phyloP scores from a whole-genome alignment of 441 rosid species.

The Corymbia citriodora region DNA sequence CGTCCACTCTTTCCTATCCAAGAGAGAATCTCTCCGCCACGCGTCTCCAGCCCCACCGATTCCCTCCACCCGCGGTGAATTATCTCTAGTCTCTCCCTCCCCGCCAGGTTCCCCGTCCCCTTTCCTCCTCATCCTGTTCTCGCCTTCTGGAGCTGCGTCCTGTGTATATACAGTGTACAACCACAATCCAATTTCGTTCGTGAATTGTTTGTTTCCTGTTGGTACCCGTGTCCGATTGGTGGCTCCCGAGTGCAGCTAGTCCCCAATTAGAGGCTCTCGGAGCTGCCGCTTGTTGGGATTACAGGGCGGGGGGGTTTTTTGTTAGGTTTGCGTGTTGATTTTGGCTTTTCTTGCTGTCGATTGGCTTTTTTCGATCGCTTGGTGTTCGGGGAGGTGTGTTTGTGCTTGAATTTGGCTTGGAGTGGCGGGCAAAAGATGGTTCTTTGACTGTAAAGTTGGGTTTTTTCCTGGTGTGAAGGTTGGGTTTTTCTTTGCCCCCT shows the following conservation, averaged over 20 bases:
- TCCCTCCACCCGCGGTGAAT: not conserved
- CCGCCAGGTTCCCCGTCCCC: not conserved
- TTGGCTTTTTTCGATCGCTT: not conserved
- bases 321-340: not conserved
- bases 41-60: not conserved
- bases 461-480: conserved; percentile 21
- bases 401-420: conserved; percentile 22
- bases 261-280: not conserved
- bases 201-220: not conserved
- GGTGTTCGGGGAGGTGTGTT: not conserved
- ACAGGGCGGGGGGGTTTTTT: not conserved
- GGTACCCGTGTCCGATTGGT: not conserved
- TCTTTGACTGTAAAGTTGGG: conserved; percentile 21
- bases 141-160: not conserved
- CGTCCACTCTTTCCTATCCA: not conserved
- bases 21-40: not conserved
- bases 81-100: not conserved
- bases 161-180: not conserved
- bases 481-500: conserved; percentile 13
- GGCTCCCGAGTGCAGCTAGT: not conserved
- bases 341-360: not conserved
- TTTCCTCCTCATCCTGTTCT: not conserved
- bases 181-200: not conserved
- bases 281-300: not conserved
- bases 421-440: conserved; percentile 11